phyloP scores from a whole-genome alignment of 176 grass and related monocot species.

The Puya raimondii region DNA sequence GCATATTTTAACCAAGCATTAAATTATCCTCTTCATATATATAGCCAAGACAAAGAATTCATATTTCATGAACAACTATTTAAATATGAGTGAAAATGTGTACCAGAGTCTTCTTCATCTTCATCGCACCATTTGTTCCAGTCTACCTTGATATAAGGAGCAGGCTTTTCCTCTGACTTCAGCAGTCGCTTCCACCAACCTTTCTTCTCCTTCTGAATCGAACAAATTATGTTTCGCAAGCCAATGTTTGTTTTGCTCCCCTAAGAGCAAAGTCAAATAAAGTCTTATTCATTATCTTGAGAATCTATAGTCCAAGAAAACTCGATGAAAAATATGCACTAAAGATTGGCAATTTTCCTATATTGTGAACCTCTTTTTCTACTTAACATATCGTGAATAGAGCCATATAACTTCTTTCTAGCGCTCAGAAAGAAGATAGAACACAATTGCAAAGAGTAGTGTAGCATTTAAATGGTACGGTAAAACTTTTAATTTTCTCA shows the following conservation, averaged over 20 bases:
- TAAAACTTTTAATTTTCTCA: no score
- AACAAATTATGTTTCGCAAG: conserved; percentile 73
- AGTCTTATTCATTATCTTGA: neutral
- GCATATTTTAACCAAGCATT: neutral
- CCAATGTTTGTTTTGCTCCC: conserved; percentile 70
- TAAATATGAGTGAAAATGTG: neutral
- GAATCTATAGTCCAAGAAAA: neutral
- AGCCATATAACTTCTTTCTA: no score
- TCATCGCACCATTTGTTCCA: conserved; percentile 98
- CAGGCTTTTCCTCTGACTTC: conserved; percentile 82
- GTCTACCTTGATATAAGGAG: conserved; percentile 95
- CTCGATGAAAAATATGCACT: no score
- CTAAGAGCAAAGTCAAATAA: conserved; percentile 20
- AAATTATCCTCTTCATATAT: neutral
- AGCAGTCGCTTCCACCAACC: conserved; percentile 86
- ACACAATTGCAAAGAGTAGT: no score
- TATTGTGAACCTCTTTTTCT: no score
- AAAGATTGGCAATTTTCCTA: no score
- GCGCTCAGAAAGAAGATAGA: no score
- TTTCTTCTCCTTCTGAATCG: conserved; percentile 85
- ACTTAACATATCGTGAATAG: no score
- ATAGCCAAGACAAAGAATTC: neutral
- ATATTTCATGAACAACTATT: neutral
- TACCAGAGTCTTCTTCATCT: conserved; percentile 83
- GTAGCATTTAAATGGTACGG: no score